phyloP scores from a whole-genome alignment of 2,329 filamentous ascomycete genomes.

The Pseudofabraea citricarpa region DNA sequence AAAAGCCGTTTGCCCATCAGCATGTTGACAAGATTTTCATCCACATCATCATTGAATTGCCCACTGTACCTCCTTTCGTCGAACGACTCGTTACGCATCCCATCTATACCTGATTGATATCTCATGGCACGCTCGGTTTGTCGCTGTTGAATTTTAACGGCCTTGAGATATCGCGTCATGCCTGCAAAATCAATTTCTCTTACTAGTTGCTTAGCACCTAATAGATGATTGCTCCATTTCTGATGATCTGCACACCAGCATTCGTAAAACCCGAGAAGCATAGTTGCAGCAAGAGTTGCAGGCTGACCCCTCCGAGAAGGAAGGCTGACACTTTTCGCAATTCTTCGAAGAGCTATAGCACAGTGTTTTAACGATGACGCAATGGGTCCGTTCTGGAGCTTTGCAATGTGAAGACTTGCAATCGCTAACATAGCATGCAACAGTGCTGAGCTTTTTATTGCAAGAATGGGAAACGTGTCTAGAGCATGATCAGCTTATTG shows the following conservation, averaged over 20 bases:
- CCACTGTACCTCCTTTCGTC: conserved; percentile 12
- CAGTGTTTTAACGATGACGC: conserved; percentile 90
- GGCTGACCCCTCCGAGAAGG: conserved; percentile 65
- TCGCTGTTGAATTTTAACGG: conserved; percentile 43
- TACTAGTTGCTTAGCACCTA: conserved; percentile 77
- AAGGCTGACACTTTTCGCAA: conserved; percentile 71
- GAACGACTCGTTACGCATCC: conserved; percentile 4
- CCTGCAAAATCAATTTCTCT: conserved; percentile 74
- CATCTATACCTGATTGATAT: conserved; percentile 16
- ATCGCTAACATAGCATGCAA: conserved; percentile 88
- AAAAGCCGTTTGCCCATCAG: conserved; percentile 52
- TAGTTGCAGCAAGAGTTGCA: conserved; percentile 80
- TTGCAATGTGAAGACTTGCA: conserved; percentile 82
- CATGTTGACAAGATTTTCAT: conserved; percentile 51
- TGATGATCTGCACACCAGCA: conserved; percentile 91
- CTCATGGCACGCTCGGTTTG: conserved; percentile 10
- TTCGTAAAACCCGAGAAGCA: conserved; percentile 87
- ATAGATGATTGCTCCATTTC: conserved; percentile 91
- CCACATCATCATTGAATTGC: conserved; percentile 38
- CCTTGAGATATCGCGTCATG: conserved; percentile 67
- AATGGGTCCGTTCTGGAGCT: conserved; percentile 66
- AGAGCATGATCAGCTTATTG: neutral
- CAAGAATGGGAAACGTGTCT: conserved; percentile 79
- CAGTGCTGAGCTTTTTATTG: conserved; percentile 79
- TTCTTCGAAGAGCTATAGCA: conserved; percentile 73